Evolutionary conservation across 2,329 filamentous ascomycete genomes (phyloP), one percentile per base, ranked within the genome.

Genomic region (Beauveria bassiana): DNA sequence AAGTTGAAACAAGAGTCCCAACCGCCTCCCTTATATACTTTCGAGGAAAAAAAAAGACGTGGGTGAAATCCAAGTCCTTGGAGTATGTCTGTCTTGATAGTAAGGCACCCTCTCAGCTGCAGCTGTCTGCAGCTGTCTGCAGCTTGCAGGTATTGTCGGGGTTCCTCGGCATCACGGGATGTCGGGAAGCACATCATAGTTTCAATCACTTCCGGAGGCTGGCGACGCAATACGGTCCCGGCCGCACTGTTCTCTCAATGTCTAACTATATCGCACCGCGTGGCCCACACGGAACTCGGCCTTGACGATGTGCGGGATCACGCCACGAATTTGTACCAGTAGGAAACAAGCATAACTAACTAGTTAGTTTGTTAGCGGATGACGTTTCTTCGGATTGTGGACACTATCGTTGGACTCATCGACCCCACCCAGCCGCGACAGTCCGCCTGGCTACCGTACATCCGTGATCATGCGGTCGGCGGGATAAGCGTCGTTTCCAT

Each of bases 201-300:
- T 22, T 18, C 14, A 9, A 10, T 40, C 20, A 16, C 31, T 9
- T 12, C 9, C 22, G 31, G 28, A 38, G 22, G 22, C 34, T 18
- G 51, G 14, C 34, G 34, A 24, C 14, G 34, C 22, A 24, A 22
- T 14, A 53, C 18, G 20, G 24, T 7, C 7, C 24, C 9, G 24
- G 24, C 7, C 22, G 8, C 24, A 10, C 10, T 50, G 18, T 4
- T 50, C 14, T 16, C 47, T 42, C 28, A 14, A 20, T 24, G 20
- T 24, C 8, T 8, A 24, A 14, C 31, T 24, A 42, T 18, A 54
- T 26, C 38, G 18, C 38, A n/a, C 1, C 1, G 22, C 8, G 22
- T 26, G 52, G 51, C 38, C 52, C 52, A 54, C 52, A 54, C 52
- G 52, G 52, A 54, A 42, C 52, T 43, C 52, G 52, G 52, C 9